A percentile compares a stretch with the other conserved stretches of the same genome.
phyloP scores from a whole-genome alignment of 305 asterid genomes.

The Vinca major region DNA sequence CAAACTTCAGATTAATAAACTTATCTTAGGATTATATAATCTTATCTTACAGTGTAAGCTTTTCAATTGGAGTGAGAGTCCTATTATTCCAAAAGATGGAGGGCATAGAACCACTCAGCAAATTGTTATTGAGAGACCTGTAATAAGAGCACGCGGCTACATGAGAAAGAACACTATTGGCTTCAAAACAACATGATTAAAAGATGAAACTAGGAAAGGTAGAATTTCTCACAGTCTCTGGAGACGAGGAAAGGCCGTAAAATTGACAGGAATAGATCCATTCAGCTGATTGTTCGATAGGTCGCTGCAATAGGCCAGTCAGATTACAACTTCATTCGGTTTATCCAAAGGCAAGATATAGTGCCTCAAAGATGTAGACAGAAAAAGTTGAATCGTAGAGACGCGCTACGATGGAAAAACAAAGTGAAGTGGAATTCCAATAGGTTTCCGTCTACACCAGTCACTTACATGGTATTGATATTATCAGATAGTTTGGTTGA shows the following conservation, averaged over 20 bases:
- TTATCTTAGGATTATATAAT: not conserved
- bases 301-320: constrained; percentile 41
- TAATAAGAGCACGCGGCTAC: constrained; percentile 6
- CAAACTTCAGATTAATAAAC: not conserved
- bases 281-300: constrained; percentile 55
- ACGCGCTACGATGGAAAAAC: not conserved
- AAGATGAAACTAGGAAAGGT: not conserved
- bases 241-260: constrained; percentile 55
- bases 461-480: constrained; percentile 6
- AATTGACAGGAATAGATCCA: constrained; percentile 64
- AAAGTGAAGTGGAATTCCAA: not conserved
- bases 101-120: constrained; percentile 61
- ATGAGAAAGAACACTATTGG: not conserved
- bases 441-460: not conserved
- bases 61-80: constrained; percentile 44
- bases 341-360: not conserved
- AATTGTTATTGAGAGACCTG: constrained; percentile 73
- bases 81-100: constrained; percentile 60
- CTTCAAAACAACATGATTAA: not conserved
- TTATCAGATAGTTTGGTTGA: constrained; percentile 2
- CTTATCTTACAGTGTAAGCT: constrained; percentile 53
- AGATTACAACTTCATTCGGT: not conserved
- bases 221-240: constrained; percentile 59
- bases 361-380: not conserved
- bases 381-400: not conserved